Conservation (phyloP, 2,329 filamentous ascomycete genomes). For the Didymella exigua region DNA sequence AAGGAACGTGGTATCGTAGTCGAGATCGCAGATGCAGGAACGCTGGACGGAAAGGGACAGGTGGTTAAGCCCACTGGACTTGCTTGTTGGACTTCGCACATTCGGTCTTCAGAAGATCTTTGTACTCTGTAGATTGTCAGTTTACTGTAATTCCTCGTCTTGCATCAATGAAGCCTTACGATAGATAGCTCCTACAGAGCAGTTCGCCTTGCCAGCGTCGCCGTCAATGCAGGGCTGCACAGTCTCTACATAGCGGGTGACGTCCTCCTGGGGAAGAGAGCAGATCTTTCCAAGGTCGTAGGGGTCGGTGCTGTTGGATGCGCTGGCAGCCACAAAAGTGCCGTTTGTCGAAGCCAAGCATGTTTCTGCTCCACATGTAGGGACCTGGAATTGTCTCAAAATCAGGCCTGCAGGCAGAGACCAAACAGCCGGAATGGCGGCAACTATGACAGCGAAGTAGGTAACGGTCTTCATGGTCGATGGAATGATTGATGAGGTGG, state of each 20-base stretch:
- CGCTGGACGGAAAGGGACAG: background rate
- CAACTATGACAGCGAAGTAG: slow-evolving; percentile 12
- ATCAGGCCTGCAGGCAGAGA: slow-evolving; percentile 11
- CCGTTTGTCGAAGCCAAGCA: slow-evolving; percentile 20
- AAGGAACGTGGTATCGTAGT: slow-evolving; percentile 17
- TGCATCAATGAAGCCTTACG: slow-evolving; percentile 10
- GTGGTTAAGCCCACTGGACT: slow-evolving; percentile 12
- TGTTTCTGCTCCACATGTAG: slow-evolving; percentile 24
- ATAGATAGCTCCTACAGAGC: slow-evolving; percentile 24
- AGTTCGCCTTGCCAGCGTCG: slow-evolving; percentile 12
- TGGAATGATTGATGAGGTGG: slow-evolving; percentile 1
- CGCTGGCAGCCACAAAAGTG: slow-evolving; percentile 10
- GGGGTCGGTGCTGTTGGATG: slow-evolving; percentile 10
- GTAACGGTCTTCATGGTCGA: slow-evolving; percentile 18
- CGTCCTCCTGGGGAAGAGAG: slow-evolving; percentile 21
- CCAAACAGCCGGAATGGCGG: slow-evolving; percentile 15
- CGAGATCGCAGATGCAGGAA: slow-evolving; percentile 3
- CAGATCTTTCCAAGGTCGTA: slow-evolving; percentile 22
- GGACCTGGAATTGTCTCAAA: slow-evolving; percentile 9
- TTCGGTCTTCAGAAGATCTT: slow-evolving; percentile 17
- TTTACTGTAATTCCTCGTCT: background rate
- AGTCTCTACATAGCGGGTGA: slow-evolving; percentile 21
- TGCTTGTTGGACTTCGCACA: slow-evolving; percentile 21
- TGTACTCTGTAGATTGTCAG: slow-evolving; percentile 26
- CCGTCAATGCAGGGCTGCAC: slow-evolving; percentile 29